Conservation (phyloP, 2,329 filamentous ascomycete genomes). For the Onygenales sp. region DNA sequence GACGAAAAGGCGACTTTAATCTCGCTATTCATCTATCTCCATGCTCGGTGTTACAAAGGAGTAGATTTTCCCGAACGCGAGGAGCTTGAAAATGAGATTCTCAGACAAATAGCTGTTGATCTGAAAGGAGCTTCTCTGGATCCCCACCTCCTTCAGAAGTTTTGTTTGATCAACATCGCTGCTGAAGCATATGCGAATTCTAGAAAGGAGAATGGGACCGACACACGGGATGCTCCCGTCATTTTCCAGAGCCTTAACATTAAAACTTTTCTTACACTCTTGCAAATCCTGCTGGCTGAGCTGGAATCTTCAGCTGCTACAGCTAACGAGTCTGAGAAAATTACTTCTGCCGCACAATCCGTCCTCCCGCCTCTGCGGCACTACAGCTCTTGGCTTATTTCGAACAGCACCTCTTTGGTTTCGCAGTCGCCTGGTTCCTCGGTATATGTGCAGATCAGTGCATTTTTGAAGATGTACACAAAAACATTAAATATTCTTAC, state of each 20-base stretch:
- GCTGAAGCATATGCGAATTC: slow-evolving; percentile 64
- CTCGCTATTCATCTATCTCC: slow-evolving; percentile 76
- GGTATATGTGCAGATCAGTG: slow-evolving; percentile 48
- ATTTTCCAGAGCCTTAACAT: slow-evolving; percentile 71
- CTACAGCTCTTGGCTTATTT: slow-evolving; percentile 59
- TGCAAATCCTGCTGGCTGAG: slow-evolving; percentile 61
- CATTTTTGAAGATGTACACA: slow-evolving; percentile 59
- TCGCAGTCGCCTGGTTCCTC: slow-evolving; percentile 45
- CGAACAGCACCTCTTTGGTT: slow-evolving; percentile 45
- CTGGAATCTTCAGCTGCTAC: slow-evolving; percentile 50
- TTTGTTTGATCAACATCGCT: slow-evolving; percentile 77
- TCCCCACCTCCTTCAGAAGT: slow-evolving; percentile 57
- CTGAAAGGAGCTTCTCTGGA: slow-evolving; percentile 60
- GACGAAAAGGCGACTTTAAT: slow-evolving; percentile 53
- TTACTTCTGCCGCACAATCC: slow-evolving; percentile 50
- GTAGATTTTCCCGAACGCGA: slow-evolving; percentile 63
- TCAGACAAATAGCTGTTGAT: slow-evolving; percentile 65
- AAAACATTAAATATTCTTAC: slow-evolving; percentile 50
- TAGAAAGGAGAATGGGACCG: slow-evolving; percentile 39
- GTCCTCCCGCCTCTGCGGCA: slow-evolving; percentile 56
- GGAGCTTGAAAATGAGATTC: slow-evolving; percentile 76
- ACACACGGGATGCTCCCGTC: slow-evolving; percentile 31
- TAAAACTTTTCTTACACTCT: slow-evolving; percentile 62
- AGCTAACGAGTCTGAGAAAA: slow-evolving; percentile 34
- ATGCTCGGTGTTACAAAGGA: slow-evolving; percentile 74